Base-by-base conservation (phyloP, 139 green algal genomes). In the Tetraselmis chui region DNA sequence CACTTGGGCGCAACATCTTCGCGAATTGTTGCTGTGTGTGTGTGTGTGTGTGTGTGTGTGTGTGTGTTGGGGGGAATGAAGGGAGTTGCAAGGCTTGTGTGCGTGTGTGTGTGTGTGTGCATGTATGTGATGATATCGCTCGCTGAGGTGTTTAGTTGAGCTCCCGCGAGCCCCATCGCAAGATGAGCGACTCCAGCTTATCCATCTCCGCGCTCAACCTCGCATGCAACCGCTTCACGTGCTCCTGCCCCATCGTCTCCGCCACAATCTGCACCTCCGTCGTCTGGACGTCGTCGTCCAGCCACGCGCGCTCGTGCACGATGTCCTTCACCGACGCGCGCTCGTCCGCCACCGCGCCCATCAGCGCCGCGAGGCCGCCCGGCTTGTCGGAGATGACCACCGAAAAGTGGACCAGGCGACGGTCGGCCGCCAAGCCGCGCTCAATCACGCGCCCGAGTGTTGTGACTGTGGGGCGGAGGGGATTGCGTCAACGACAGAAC, bases 321-420 rank as follows among this genome's bases (percentile, higher is more conserved):
- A 86, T 86, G 29, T 86, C 77, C 75, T 83, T 83, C 31, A 86
- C 82, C 18, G 59, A 81, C n/a, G 83, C 83, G 1, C 74, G 74
- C 74, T 77, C 74, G 74, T 28, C 74, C 25, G 74, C 26, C 74
- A 77, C 25, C 74, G 74, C 74, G 24, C 74, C 26, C 74, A 29
- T 29, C 23, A 28, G 74, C 74, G 74, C 74, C 2, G 25, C 24
- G 23, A 28, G 24, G 2, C 83, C 83, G 31, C 83, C 83, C 22
- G 83, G 83, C 29, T 78, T 74, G 31, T 87, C 83, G 27, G 29
- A 32, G 22, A 87, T 79, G 1, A 87, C 80, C 74, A 29, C 78
- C 29, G 27, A 77, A 32, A 87, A 87, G 28, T 76, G 79, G 1
- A 82, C 32, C 25, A 87, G 83, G 27, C 83, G 79, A 1, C 59